Percentiles rank a stretch among this genome's conserved stretches.
phyloP scores from a whole-genome alignment of 2,329 filamentous ascomycete genomes.

The Colletotrichum sp. region DNA sequence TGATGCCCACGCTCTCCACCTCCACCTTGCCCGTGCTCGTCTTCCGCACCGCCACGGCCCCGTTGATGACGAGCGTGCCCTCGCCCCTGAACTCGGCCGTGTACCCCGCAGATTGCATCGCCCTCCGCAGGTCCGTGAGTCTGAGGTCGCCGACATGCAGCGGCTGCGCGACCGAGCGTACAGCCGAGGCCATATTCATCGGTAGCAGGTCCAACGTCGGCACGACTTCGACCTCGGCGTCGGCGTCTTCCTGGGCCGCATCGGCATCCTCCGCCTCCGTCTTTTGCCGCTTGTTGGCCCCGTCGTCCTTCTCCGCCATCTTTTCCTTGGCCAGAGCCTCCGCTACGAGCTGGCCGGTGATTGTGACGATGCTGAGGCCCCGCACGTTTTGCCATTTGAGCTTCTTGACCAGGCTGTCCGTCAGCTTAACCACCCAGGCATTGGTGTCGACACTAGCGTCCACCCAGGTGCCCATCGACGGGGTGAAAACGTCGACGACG shows the following conservation, averaged over 20 bases:
- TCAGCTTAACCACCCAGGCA: constrained; percentile 93
- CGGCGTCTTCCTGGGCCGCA: constrained; percentile 21
- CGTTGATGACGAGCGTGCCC: constrained; percentile 88
- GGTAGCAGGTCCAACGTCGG: constrained; percentile 62
- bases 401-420: constrained; percentile 81
- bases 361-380: constrained; percentile 87
- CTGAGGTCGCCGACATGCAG: constrained; percentile 94
- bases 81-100: constrained; percentile 92
- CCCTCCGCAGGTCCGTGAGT: constrained; percentile 83
- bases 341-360: constrained; percentile 72
- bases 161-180: constrained; percentile 79
- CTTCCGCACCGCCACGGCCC: constrained; percentile 87
- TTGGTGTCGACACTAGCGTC: constrained; percentile 98
- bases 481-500: constrained; percentile 79
- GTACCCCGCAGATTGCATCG: constrained; percentile 83
- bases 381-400: constrained; percentile 95
- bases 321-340: constrained; percentile 38
- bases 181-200: constrained; percentile 69
- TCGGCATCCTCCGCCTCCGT: constrained; percentile 35
- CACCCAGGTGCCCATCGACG: constrained; percentile 72
- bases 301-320: constrained; percentile 51
- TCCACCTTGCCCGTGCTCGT: constrained; percentile 86
- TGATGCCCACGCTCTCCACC: constrained; percentile 75
- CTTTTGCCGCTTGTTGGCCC: constrained; percentile 54
- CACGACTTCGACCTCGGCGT: constrained; percentile 29